phyloP scores from a whole-genome alignment of 148 eudicot species.

The Silene latifolia region DNA sequence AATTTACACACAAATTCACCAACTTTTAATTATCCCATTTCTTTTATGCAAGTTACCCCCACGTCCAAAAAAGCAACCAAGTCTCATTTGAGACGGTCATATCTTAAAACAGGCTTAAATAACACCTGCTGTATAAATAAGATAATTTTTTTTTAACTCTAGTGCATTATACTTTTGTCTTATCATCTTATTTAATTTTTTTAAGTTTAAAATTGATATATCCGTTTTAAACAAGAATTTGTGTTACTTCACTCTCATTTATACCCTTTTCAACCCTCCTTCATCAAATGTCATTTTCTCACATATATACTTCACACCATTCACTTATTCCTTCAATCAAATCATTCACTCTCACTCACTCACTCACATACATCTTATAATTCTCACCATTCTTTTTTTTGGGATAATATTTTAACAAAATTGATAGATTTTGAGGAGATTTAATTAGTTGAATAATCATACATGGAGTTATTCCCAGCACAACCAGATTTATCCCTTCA shows the following conservation, averaged over 20 bases:
- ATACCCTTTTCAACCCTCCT: slow-evolving; percentile 1
- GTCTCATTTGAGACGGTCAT: too few relatives aligned
- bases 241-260: too few relatives aligned
- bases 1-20: neutral
- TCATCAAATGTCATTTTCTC: slow-evolving; percentile 81
- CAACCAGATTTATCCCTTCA: slow-evolving; percentile 93
- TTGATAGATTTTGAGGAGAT: neutral
- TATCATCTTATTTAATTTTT: too few relatives aligned
- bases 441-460: neutral
- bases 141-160: too few relatives aligned
- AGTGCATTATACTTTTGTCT: too few relatives aligned
- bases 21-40: neutral
- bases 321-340: slow-evolving; percentile 52
- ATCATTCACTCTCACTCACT: slow-evolving; percentile 21
- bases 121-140: too few relatives aligned
- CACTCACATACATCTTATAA: slow-evolving; percentile 15
- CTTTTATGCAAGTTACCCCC: too few relatives aligned
- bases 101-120: too few relatives aligned
- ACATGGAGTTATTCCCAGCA: slow-evolving; percentile 92
- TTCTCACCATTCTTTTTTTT: slow-evolving; percentile 26
- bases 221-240: too few relatives aligned
- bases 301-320: slow-evolving; percentile 81
- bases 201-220: too few relatives aligned
- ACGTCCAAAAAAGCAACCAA: too few relatives aligned
- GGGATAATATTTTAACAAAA: neutral